Percentiles rank a stretch among this genome's conserved stretches.
These are phyloP conservation scores for Aspergillus fijiensis DNA, from an alignment of 2,329 filamentous ascomycete genomes.

Conservation along the genomic window DNA sequence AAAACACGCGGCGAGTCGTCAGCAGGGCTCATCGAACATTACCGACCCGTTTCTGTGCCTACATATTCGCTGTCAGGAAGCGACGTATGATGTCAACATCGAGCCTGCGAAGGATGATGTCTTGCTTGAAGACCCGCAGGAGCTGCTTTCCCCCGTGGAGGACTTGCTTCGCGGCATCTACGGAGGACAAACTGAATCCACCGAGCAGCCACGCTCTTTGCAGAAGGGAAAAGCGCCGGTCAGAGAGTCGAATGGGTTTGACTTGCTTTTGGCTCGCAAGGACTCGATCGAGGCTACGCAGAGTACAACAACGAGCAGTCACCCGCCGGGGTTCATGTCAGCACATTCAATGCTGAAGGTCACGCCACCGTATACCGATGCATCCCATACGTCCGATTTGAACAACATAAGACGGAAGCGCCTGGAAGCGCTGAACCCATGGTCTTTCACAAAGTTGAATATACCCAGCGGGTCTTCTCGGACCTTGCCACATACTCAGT, in stretches of 20 bases:
- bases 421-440: constrained; percentile 31
- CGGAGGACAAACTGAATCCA: constrained; percentile 3
- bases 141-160: constrained; percentile 46
- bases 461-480: constrained; percentile 8
- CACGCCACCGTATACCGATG: background rate
- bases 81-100: constrained; percentile 61
- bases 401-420: background rate
- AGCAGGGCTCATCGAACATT: constrained; percentile 23
- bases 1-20: constrained; percentile 33
- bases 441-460: constrained; percentile 37
- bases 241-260: constrained; percentile 14
- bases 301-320: background rate
- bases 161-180: constrained; percentile 33
- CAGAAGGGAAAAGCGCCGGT: constrained; percentile 7
- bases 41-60: constrained; percentile 58
- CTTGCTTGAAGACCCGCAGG: constrained; percentile 52
- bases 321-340: background rate
- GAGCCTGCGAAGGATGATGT: constrained; percentile 65
- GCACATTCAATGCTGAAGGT: background rate
- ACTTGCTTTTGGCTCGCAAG: constrained; percentile 25
- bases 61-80: constrained; percentile 53
- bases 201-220: background rate
- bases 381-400: background rate
- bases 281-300: constrained; percentile 4
- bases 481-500: background rate